Percentiles rank a stretch among this genome's conserved stretches.
Conservation (phyloP, 345 rosid genomes). For the Bretschneidera sinensis region DNA sequence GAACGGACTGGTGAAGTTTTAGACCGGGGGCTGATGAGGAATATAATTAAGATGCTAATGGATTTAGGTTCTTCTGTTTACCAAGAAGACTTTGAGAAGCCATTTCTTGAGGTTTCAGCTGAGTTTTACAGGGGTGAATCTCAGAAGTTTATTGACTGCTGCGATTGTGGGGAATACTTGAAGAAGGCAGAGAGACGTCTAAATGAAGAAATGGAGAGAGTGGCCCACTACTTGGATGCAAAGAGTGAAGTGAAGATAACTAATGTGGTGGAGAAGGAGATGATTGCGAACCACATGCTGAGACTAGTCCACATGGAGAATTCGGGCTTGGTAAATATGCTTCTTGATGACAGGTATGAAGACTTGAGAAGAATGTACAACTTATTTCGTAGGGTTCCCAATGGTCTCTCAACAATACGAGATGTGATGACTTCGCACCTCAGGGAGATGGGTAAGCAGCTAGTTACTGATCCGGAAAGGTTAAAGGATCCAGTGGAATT, state of each 20-base stretch:
- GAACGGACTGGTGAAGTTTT: conserved; percentile 93
- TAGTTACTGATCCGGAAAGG: conserved; percentile 89
- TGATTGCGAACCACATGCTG: conserved; percentile 97
- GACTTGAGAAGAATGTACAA: conserved; percentile 91
- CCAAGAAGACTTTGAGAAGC: conserved; percentile 97
- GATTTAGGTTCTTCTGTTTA: conserved; percentile 90
- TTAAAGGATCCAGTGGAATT: conserved; percentile 93
- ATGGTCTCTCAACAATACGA: conserved; percentile 68
- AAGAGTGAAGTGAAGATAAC: conserved; percentile 91
- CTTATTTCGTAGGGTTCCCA: conserved; percentile 76
- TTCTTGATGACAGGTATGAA: conserved; percentile 82
- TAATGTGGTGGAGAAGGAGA: conserved; percentile 94
- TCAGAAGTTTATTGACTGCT: conserved; percentile 82
- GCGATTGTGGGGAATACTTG: conserved; percentile 92
- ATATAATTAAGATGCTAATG: conserved; percentile 87
- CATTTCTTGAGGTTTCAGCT: conserved; percentile 80
- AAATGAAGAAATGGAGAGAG: conserved; percentile 95
- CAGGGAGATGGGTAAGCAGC: conserved; percentile 88
- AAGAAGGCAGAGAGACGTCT: conserved; percentile 92
- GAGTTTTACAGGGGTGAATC: conserved; percentile 92
- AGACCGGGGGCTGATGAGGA: conserved; percentile 90
- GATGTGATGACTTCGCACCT: conserved; percentile 93
- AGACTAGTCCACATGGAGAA: conserved; percentile 97
- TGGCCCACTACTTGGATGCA: conserved; percentile 79
- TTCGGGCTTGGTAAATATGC: conserved; percentile 93